A percentile compares a stretch with the other conserved stretches of the same genome.
Conservation (phyloP, 306 rosid species). For the Adenanthera pavonina region DNA sequence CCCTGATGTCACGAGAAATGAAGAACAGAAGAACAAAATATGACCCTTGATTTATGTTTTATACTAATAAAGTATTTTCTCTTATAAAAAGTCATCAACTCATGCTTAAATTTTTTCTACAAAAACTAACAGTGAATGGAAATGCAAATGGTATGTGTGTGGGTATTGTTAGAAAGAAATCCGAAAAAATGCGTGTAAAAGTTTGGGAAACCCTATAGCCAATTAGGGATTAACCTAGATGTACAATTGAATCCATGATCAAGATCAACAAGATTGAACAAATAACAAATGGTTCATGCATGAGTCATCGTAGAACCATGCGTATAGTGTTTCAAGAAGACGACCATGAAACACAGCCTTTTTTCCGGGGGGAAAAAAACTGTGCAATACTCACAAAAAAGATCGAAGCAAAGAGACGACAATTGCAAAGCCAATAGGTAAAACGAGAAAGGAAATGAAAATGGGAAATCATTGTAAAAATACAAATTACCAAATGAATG, state of each 20-base stretch:
- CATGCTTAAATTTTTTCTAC: too few relatives aligned
- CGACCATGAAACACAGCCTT: too few relatives aligned
- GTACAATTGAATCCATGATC: neutral
- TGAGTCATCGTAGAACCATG: too few relatives aligned
- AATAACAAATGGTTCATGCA: neutral
- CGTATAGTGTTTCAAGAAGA: too few relatives aligned
- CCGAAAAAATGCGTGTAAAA: neutral
- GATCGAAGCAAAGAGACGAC: too few relatives aligned
- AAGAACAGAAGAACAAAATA: neutral
- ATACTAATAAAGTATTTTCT: neutral
- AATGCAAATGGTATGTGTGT: too few relatives aligned
- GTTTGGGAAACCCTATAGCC: neutral
- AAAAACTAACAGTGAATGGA: too few relatives aligned
- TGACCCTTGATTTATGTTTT: neutral
- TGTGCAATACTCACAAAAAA: too few relatives aligned
- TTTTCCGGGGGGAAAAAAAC: too few relatives aligned
- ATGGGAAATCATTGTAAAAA: neutral
- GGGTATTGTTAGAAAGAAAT: too few relatives aligned
- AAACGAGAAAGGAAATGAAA: neutral
- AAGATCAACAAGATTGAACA: neutral
- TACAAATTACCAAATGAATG: slow-evolving; percentile 45
- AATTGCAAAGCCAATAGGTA: too few relatives aligned
- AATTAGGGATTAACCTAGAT: neutral
- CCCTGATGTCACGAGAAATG: neutral
- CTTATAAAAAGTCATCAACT: too few relatives aligned